A percentile compares a stretch with the other conserved stretches of the same genome.
Conservation (phyloP, 1,139 yeast species). For the Diutina neorugosa region DNA sequence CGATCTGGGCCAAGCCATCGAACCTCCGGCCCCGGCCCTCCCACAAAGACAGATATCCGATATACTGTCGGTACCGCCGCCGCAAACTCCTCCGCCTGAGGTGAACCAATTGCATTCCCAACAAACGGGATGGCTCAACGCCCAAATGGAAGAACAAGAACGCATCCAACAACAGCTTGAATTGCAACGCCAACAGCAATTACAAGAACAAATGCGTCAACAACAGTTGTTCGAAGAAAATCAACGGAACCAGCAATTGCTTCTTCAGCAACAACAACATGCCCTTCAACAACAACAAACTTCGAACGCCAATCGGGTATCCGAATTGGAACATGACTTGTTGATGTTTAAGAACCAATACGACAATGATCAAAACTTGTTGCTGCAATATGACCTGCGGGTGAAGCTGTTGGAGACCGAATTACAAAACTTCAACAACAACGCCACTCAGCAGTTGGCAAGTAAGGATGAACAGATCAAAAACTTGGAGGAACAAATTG, state of each 20-base stretch:
- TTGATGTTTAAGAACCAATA: slow-evolving; percentile 68
- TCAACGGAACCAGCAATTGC: slow-evolving; percentile 48
- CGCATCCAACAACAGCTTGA: slow-evolving; percentile 30
- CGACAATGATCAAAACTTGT: slow-evolving; percentile 73
- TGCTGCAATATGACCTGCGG: slow-evolving; percentile 80
- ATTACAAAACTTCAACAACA: slow-evolving; percentile 45
- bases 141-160: background rate
- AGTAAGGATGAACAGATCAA: slow-evolving; percentile 67
- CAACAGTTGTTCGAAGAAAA: slow-evolving; percentile 61
- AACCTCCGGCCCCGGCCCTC: background rate
- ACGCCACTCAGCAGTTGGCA: slow-evolving; percentile 63
- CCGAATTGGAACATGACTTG: slow-evolving; percentile 75
- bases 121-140: slow-evolving; percentile 3
- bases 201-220: slow-evolving; percentile 42
- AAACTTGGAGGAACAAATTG: slow-evolving; percentile 63
- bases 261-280: slow-evolving; percentile 42
- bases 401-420: slow-evolving; percentile 78
- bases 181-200: slow-evolving; percentile 31
- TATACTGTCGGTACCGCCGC: background rate
- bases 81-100: background rate
- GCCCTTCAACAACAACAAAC: slow-evolving; percentile 58
- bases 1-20: slow-evolving; percentile 36
- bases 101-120: background rate
- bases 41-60: background rate
- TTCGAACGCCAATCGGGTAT: slow-evolving; percentile 63